phyloP scores from a whole-genome alignment of 2,329 filamentous ascomycete genomes.

The Botrytis paeoniae region DNA sequence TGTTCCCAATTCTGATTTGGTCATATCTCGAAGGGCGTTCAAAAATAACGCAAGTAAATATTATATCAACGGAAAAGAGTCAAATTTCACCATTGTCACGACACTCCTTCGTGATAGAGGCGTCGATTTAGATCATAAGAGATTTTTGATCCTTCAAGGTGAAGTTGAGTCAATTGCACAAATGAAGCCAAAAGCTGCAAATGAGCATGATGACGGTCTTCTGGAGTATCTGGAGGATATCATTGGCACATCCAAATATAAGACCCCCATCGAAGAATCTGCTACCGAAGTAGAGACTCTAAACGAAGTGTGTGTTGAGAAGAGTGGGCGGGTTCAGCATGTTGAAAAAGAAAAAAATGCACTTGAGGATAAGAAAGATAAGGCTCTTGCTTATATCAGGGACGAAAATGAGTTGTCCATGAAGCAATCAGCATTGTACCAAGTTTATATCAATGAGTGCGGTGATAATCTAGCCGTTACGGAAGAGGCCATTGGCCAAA shows the following conservation, averaged over 20 bases:
- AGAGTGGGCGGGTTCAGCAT: conserved; percentile 91
- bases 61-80: conserved; percentile 87
- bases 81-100: conserved; percentile 89
- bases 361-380: conserved; percentile 95
- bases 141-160: conserved; percentile 94
- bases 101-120: conserved; percentile 82
- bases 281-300: conserved; percentile 85
- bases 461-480: conserved; percentile 85
- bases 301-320: conserved; percentile 93
- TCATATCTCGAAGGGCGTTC: conserved; percentile 91
- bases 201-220: conserved; percentile 93
- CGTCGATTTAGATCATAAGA: conserved; percentile 95
- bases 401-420: conserved; percentile 90
- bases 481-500: conserved; percentile 84
- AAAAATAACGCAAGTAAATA: conserved; percentile 98
- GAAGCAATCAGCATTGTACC: conserved; percentile 90
- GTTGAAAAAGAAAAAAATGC: conserved; percentile 95
- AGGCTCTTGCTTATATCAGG: conserved; percentile 80
- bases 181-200: conserved; percentile 95
- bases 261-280: conserved; percentile 91
- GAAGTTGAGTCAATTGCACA: conserved; percentile 98
- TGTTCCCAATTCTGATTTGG: conserved; percentile 77
- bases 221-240: conserved; percentile 98
- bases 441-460: conserved; percentile 85
- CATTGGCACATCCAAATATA: conserved; percentile 98